Evolutionary conservation across 2,329 filamentous ascomycete species (phyloP), one percentile per base, ranked within the genome.

Genomic region (Aspergillus unguis): DNA sequence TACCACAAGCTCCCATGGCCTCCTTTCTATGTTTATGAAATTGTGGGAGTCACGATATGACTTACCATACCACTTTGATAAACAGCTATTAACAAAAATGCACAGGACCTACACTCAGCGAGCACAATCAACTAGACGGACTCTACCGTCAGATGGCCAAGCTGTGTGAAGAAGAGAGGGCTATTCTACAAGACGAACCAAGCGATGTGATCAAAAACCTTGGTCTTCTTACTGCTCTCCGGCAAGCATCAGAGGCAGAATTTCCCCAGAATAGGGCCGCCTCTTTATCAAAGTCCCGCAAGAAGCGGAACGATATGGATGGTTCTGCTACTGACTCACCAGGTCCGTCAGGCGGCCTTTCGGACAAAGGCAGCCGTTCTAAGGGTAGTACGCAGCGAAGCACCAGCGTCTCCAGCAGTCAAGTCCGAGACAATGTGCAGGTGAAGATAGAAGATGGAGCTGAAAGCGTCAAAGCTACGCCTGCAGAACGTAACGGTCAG

Each of bases 201-300:
- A 75, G 75, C 52, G 76, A 78, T 58, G 75, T 78, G 48, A 74
- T 78, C 61, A 78, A 77, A 58, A 78, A 78, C 53, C 56, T 79
- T 46, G 75, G 73, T 31, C 71, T 79, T 44, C 65, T 79, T 44
- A 76, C 71, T 25, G 76, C 76, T 10, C 68, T 79, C n/a, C 74
- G 76, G 44, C 71, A 74, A 35, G 74, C 74, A 27, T 76, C 71
- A 25, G 77, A 78, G 58, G 72, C 74, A 10, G 76, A 76, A 52
- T 70, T 72, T 2, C 69, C 68, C 11, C 60, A 69, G 25, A 71
- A 71, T 33, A 70, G 73, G 37, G 65, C 71, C 23, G 60, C 62
- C 8, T 63, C 68, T 9, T 61, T 73, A 5, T 66, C 66, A 11
- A 79, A 78, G 54, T 73, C 72, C 26, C 73, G 77, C 32, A 77